Evolutionary conservation across 2,329 filamentous ascomycete species (phyloP).

Genomic region (Fusarium dimerum): DNA sequence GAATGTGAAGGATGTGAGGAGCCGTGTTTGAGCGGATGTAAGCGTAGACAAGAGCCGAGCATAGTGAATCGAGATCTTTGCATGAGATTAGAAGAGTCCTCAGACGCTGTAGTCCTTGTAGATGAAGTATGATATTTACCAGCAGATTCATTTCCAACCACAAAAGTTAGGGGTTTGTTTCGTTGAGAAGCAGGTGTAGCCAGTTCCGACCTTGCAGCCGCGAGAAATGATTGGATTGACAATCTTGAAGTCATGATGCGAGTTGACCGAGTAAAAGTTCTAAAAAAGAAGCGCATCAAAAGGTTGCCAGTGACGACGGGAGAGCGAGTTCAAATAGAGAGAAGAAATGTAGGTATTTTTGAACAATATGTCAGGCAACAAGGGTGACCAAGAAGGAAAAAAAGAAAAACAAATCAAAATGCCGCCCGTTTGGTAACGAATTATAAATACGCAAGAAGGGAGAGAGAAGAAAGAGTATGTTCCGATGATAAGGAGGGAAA

Average conservation of each 20-base stretch:
- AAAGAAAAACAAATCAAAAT: background rate
- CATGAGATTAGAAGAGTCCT: background rate
- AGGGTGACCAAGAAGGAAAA: background rate
- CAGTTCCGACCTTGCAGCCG: constrained; percentile 50
- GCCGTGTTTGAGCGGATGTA: constrained; percentile 68
- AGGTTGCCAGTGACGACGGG: too few relatives aligned
- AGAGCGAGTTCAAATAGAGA: too few relatives aligned
- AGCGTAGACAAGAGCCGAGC: constrained; percentile 70
- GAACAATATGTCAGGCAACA: background rate
- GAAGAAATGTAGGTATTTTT: background rate
- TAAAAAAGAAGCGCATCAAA: background rate
- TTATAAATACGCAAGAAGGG: too few relatives aligned
- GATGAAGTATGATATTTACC: constrained; percentile 40
- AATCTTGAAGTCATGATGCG: constrained; percentile 32
- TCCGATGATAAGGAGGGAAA: background rate
- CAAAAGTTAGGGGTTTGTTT: constrained; percentile 55
- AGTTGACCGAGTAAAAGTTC: background rate
- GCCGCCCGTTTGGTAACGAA: too few relatives aligned
- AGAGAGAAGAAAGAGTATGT: background rate
- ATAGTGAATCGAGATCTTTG: constrained; percentile 78
- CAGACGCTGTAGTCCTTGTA: too few relatives aligned
- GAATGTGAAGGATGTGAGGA: constrained; percentile 63
- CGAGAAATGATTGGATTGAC: constrained; percentile 53
- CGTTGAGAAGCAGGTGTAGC: constrained; percentile 45
- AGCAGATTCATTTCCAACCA: constrained; percentile 69